These are phyloP conservation scores for Sugiyamaella marilandica DNA, from an alignment of 805 yeast genomes.

Conservation along the genomic window DNA sequence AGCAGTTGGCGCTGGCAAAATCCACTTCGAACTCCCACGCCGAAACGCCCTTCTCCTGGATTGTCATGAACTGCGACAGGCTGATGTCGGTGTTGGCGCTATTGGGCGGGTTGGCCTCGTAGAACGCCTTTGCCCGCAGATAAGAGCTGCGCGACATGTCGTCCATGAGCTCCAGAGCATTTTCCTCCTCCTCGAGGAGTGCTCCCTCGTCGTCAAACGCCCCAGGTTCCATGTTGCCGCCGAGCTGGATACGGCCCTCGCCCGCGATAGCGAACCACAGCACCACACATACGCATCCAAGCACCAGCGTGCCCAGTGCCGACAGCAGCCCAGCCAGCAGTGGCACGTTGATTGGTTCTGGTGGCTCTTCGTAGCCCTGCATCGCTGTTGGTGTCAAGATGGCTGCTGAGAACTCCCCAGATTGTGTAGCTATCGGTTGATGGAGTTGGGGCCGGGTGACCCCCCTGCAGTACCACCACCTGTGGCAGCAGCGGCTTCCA, in stretches of 20 bases:
- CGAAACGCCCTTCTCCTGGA: conserved; percentile 80
- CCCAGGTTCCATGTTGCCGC: conserved; percentile 47
- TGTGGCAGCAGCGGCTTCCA: too few species aligned
- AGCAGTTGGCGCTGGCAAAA: conserved; percentile 48
- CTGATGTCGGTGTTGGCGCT: conserved; percentile 39
- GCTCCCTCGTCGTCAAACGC: conserved; percentile 59
- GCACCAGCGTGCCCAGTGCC: conserved; percentile 36
- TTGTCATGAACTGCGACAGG: conserved; percentile 56
- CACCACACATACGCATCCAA: conserved; percentile 28
- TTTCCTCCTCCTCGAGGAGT: conserved; percentile 56
- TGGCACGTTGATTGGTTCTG: conserved; percentile 30
- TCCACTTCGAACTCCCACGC: conserved; percentile 79
- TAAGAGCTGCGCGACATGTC: conserved; percentile 51
- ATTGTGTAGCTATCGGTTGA: too few species aligned
- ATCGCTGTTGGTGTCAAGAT: neutral
- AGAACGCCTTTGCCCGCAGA: conserved; percentile 53
- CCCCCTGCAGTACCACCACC: too few species aligned
- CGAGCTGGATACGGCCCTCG: conserved; percentile 32
- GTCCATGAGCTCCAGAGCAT: conserved; percentile 59
- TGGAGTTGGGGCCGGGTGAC: too few species aligned
- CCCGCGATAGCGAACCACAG: conserved; percentile 33
- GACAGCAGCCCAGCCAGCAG: conserved; percentile 36
- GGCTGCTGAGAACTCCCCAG: too few species aligned
- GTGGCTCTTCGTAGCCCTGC: conserved; percentile 2
- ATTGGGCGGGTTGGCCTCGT: conserved; percentile 40